Conservation (phyloP, 768 basidiomycete genomes). For the Rhizopogon vesiculosus region DNA sequence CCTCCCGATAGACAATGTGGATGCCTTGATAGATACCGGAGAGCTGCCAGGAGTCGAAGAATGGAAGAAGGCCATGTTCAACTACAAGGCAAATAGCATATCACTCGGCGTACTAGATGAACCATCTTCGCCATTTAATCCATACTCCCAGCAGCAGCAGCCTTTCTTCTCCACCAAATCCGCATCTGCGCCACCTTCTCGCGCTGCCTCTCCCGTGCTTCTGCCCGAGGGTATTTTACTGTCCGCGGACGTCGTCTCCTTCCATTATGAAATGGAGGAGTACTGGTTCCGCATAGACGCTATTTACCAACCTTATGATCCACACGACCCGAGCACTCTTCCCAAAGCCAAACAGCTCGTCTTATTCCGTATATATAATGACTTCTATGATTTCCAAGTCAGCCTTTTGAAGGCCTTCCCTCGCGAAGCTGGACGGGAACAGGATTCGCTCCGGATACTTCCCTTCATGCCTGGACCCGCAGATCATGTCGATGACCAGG, state of each 20-base stretch:
- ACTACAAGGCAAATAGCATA: constrained; percentile 95
- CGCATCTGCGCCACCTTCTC: constrained; percentile 14
- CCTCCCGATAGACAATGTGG: constrained; percentile 69
- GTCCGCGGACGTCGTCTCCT: constrained; percentile 88
- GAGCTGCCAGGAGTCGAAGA: constrained; percentile 96
- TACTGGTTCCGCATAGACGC: constrained; percentile 98
- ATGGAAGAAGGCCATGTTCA: constrained; percentile 94
- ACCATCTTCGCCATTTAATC: constrained; percentile 36
- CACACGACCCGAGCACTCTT: constrained; percentile 47
- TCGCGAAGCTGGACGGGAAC: constrained; percentile 80
- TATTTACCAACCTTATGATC: constrained; percentile 77
- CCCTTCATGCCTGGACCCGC: constrained; percentile 98
- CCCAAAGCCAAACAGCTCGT: constrained; percentile 75
- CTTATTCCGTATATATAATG: constrained; percentile 93
- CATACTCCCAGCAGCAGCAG: constrained; percentile 26
- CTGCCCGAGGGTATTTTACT: constrained; percentile 83
- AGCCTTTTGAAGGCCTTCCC: constrained; percentile 83
- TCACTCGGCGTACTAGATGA: constrained; percentile 88
- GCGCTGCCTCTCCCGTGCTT: constrained; percentile 38
- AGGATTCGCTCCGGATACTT: constrained; percentile 65
- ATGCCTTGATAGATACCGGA: constrained; percentile 77
- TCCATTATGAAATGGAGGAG: constrained; percentile 92
- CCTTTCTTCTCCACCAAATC: constrained; percentile 12
- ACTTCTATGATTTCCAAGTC: constrained; percentile 98
- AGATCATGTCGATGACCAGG: constrained; percentile 72